A percentile compares a stretch with the other conserved stretches of the same genome.
phyloP scores from a whole-genome alignment of 805 yeast species.

The Yarrowia yakushimensis region DNA sequence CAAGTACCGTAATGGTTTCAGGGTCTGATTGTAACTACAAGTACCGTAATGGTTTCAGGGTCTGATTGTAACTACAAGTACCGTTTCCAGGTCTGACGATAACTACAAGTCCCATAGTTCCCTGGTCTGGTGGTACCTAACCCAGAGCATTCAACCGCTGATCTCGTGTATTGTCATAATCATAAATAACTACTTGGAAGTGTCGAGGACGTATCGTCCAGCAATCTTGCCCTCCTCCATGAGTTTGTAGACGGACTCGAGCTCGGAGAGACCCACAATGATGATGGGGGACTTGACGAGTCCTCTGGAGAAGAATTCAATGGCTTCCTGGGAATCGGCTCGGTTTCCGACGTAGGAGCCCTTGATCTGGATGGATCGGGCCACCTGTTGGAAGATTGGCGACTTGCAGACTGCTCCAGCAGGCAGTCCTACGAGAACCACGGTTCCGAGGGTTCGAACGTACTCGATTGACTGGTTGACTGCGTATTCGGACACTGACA shows the following conservation, averaged over 20 bases:
- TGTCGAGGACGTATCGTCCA: constrained; percentile 88
- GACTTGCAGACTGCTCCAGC: constrained; percentile 71
- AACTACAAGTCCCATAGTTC: no score
- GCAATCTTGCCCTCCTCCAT: constrained; percentile 83
- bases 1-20: no score
- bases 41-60: no score
- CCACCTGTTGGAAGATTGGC: constrained; percentile 69
- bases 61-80: no score
- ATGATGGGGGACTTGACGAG: constrained; percentile 68
- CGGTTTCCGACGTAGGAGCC: constrained; percentile 91
- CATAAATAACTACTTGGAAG: constrained; percentile 46
- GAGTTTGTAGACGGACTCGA: constrained; percentile 63
- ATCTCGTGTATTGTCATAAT: no score
- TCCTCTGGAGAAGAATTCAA: constrained; percentile 71
- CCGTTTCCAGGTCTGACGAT: no score
- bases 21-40: no score
- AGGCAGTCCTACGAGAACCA: constrained; percentile 73
- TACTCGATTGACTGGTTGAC: constrained; percentile 58
- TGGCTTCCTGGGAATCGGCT: constrained; percentile 78
- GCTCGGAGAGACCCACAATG: constrained; percentile 69
- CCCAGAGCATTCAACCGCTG: no score
- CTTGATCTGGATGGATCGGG: constrained; percentile 64
- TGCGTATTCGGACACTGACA: constrained; percentile 69
- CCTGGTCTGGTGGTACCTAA: no score
- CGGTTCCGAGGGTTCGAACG: constrained; percentile 65